These are phyloP conservation scores for Starmerella tilneyi DNA, from an alignment of 805 yeast genomes.

Conservation along the genomic window DNA sequence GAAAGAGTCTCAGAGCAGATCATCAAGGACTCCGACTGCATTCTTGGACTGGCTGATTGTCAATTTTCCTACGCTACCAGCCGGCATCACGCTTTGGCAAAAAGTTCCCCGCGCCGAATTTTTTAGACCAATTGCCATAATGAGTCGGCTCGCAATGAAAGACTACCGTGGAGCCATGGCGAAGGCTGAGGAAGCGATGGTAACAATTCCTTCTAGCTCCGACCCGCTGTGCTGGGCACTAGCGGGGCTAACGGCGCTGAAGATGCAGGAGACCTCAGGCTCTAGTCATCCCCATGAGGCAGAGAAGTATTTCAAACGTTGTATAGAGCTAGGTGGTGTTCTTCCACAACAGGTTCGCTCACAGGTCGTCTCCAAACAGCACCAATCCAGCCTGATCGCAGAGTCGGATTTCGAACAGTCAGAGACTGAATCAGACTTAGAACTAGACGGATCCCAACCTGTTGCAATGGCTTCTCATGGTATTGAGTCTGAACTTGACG, in stretches of 20 bases:
- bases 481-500: too few species aligned
- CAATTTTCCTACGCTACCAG: slow-evolving; percentile 14
- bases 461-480: too few species aligned
- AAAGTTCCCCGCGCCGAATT: slow-evolving; percentile 7
- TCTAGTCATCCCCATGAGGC: background rate
- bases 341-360: slow-evolving; percentile 8
- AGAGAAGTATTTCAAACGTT: slow-evolving; percentile 10
- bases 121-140: slow-evolving; percentile 11
- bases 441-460: too few species aligned
- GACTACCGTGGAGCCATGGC: slow-evolving; percentile 11
- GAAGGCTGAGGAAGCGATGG: slow-evolving; percentile 14
- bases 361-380: too few species aligned
- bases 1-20: background rate
- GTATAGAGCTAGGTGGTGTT: slow-evolving; percentile 21
- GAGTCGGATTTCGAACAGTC: background rate
- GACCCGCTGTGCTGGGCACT: slow-evolving; percentile 20
- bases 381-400: background rate
- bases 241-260: slow-evolving; percentile 12
- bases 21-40: slow-evolving; percentile 1
- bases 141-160: slow-evolving; percentile 7
- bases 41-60: slow-evolving; percentile 21
- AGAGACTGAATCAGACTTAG: background rate
- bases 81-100: background rate
- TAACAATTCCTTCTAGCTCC: slow-evolving; percentile 3
- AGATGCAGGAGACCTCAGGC: background rate